Base-by-base conservation (phyloP, 495 filamentous ascomycete species). In the Hypoxylon lenormandii region DNA sequence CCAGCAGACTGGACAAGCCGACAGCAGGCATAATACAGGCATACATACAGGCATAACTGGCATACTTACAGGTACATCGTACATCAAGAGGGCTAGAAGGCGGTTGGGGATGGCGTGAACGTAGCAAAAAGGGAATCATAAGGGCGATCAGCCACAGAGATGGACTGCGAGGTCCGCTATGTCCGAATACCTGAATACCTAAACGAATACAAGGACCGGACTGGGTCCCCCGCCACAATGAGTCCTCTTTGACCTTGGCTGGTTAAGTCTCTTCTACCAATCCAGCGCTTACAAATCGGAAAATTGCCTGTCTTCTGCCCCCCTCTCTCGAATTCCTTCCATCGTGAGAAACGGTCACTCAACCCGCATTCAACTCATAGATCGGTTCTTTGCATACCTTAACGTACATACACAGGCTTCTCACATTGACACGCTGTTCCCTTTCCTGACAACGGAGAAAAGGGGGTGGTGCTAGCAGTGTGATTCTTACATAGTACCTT, bases 211-310 rank as follows among this genome's bases (percentile, higher is more conserved):
- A 19, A 46, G 38, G 50, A 56, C 42, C 37, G 36, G 45, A n/a
- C 15, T 60, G 42, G n/a, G 0, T 58, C 52, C 69, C 65, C 70
- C 70, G 60, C 65, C 60, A 64, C 65, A 46, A 65, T 43, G 37
- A 60, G 40, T 50, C 33, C 64, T 26, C 53, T 58, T 71, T 67
- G 30, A 49, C 36, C 15, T 45, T 23, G 22, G 15, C 30, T 58
- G 3, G 43, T 13, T 11, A 33, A 3, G 30, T 33, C 53, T 38
- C 38, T 19, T 60, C 13, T 60, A 60, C 30, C 30, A 33, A 33
- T 11, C 30, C 47, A 60, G 52, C 28, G 69, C 69, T 73, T 73
- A 73, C 71, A 73, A 73, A 73, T 73, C 66, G 71, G 71, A 73
- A 70, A 70, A 59, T 66, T 66, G 58, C 66, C 55, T 37, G 62